Base-by-base conservation (phyloP, 768 basidiomycete species). In the Psilocybe cyanescens region DNA sequence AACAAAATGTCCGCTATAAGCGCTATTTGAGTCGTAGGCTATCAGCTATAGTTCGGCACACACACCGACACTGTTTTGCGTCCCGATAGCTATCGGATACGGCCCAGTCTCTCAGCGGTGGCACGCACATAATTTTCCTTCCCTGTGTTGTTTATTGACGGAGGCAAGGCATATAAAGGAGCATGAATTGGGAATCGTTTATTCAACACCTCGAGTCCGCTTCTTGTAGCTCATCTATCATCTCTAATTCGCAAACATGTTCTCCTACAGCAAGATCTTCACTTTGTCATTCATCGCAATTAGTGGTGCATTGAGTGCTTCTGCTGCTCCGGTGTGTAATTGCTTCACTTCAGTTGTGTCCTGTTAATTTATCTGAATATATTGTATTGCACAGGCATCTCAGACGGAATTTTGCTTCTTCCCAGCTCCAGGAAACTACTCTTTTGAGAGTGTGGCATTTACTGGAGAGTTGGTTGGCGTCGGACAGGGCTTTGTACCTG, bases 391-490 rank as follows among this genome's bases (percentile, higher is more conserved):
- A 29, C 4, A 53, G 29, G 7, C 50, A 28, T 48, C 51, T 14
- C 31, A 56, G 39, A 24, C 51, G 16, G 29, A 53, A 29, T 57
- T 47, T 24, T 62, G 61, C 51, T 44, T 54, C 57, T 37, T 41
- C 19, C 61, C 48, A 3, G 14, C 52, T 16, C 31, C 61, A 39
- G 61, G 61, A 54, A 62, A 62, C 19, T 62, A 62, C 31, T 53
- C 61, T 35, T 35, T 62, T 9, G 50, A 58, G 31, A 62, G 61
- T 24, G 51, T 62, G 5, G 51, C 61, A 14, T 45, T 62, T 8
- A 29, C 61, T 11, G 39, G 50, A 16, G 61, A 62, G 49, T 37
- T 62, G 11, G 56, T 58, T 9, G 46, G 51, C 3, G 41, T 62
- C 9, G 61, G 61, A 7, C 56, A 58, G 11, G 57, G 50, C 14